Evolutionary conservation across 1,139 yeast genomes (phyloP), one percentile per base, ranked within the genome.

Genomic region (Geotrichum candidum): DNA sequence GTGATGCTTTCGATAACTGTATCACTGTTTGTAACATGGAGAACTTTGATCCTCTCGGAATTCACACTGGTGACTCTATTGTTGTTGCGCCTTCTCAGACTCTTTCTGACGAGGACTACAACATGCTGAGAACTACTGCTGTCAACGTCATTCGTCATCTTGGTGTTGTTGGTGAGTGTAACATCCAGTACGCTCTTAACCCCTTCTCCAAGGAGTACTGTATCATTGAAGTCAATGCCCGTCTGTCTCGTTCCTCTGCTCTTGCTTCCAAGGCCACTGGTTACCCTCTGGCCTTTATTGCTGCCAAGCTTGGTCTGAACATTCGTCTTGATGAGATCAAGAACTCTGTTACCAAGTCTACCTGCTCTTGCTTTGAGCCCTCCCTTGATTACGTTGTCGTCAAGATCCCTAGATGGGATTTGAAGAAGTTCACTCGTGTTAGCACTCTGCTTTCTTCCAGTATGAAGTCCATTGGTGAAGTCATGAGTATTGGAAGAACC

Each of bases 1-100:
- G 99, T 77, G 99, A 94, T 77, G 84, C 96, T 71, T 92, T 88
- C 65, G 97, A 88, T 68, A 94, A 94, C 82, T 94, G 99, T 84
- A 94, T 94, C 73, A 94, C 99, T 56, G 99, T 94, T 59, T 94
- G 99, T 82, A 94, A 94, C 78, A 94, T 94, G 99, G 99, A 94
- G 79, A 94, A 94, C 79, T 94, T 94, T 70, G 99, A 94, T 77
- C 99, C 99, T 55, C 84, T 94, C 71, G 99, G 99, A 70, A 87
- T 95, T 70, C 99, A 94, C 78, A 94, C 99, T 64, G 99, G 99
- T 80, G 99, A 94, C 76, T 94, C 99, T 55, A 94, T 94, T 72
- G 99, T 94, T 61, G 97, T 94, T 72, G 99, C 99, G 62, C 99
- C 99, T 59, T 91, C 98, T 53, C 99, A 94, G 78, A 94, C 99